Evolutionary conservation across 169 alveolate species (phyloP).

Genomic region (Theileria parva): DNA sequence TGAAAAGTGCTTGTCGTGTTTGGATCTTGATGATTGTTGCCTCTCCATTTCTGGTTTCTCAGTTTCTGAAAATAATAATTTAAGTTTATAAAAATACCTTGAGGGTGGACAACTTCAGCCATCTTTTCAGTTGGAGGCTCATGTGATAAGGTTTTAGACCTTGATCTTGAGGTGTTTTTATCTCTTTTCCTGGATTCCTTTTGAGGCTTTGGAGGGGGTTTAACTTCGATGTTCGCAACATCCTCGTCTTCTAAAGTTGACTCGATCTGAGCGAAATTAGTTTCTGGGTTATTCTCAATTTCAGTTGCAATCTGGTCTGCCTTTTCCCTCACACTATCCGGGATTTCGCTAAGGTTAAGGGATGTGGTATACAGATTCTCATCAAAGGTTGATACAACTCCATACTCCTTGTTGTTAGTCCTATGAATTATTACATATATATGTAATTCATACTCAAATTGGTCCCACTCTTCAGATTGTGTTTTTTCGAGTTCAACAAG

Average conservation of each 20-base stretch:
- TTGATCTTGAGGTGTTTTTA: not conserved
- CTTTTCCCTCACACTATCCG: slow-evolving; percentile 67
- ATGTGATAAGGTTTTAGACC: not conserved
- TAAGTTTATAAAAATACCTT: not conserved
- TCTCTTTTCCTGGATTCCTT: slow-evolving; percentile 3
- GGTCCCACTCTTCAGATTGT: slow-evolving; percentile 54
- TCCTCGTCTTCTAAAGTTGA: slow-evolving; percentile 72
- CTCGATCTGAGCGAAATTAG: slow-evolving; percentile 67
- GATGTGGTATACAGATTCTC: slow-evolving; percentile 77
- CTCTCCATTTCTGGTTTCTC: slow-evolving; percentile 8
- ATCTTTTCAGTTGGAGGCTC: not conserved
- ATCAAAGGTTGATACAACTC: slow-evolving; percentile 63
- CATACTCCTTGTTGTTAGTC: slow-evolving; percentile 48
- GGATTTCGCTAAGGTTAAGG: slow-evolving; percentile 65
- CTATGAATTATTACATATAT: not conserved
- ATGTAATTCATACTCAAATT: slow-evolving; percentile 38
- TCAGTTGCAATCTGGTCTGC: slow-evolving; percentile 74
- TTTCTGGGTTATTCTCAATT: slow-evolving; percentile 64
- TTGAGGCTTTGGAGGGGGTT: slow-evolving; percentile 45
- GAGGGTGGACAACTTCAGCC: not conserved
- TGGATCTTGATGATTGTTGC: slow-evolving; percentile 12
- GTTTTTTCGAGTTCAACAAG: slow-evolving; percentile 25
- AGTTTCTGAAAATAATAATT: not conserved
- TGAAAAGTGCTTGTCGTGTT: slow-evolving; percentile 1
- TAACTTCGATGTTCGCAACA: slow-evolving; percentile 23